Base-by-base conservation (phyloP, 2,329 filamentous ascomycete genomes). In the Davidsoniella australis region DNA sequence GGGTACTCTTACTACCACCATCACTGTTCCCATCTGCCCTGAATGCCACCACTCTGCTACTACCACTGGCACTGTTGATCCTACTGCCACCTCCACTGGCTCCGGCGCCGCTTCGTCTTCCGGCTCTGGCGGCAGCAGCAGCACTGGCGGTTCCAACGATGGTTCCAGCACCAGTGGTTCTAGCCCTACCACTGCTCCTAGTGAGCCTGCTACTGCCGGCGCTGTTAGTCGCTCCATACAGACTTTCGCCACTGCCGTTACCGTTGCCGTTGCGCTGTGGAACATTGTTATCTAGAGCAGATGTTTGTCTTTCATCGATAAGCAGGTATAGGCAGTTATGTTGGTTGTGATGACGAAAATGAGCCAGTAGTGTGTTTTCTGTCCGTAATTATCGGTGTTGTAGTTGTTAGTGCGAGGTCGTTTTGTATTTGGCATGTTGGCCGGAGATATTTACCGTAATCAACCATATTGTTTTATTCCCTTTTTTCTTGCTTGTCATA, bases 201-300 rank as follows among this genome's bases (percentile, higher is more conserved):
- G 33, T 23, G 49, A 48, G 29, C 38, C 45, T 17, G 17, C 37
- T 3, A 47, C 47, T 36, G 42, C 50, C 17, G 47, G 47, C 37
- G 42, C 38, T n/a, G 7, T 16, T 5, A 12, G 37, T 10, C 20
- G 41, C 16, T 45, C 23, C 10, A 17, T 49, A n/a, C 40, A 48
- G 41, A n/a, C 18, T n/a, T 3, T 43, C 3, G 47, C 43, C 43
- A 38, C 29, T 9, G 18, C 16, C 10, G 23, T 47, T 1, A 45
- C 50, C 12, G 20, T 49, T 8, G 42, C 33, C 3, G 42, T 48
- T n/a, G 50, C 50, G 12, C 4, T 52, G 5, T 52, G 24, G 23
- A 48, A 42, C 12, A 24, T 49, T 20, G 5, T 47, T 7, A 16
- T 44, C n/a, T 48, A 48, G 41, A 24, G 26, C 10, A 33, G 8